Base-by-base conservation (phyloP, 2,329 filamentous ascomycete species). In the Kalaharituber pfeilii region DNA sequence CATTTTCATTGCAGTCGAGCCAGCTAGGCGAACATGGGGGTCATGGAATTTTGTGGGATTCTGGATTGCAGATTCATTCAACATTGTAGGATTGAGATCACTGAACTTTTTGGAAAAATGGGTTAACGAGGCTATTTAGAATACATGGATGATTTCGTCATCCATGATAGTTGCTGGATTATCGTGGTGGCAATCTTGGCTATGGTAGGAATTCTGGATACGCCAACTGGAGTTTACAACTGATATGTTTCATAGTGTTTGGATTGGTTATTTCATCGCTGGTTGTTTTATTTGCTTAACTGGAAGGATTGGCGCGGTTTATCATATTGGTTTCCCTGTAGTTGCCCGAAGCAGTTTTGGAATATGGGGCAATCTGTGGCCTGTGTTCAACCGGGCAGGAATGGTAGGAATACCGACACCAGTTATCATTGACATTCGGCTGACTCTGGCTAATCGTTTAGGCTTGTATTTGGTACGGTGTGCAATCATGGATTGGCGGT, bases 91-190 rank as follows among this genome's bases (percentile, higher is more conserved):
- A 66, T 30, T 25, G 28, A 20, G n/a, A 20, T n/a, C 22, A 30
- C 33, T 13, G 13, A 39, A 13, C 20, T 39, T 18, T 39, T 13
- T 39, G 15, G 33, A 18, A 15, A 18, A 8, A 39, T 15, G 33
- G 15, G 4, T 8, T 39, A 18, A 39, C 33, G 20, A 15, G 33
- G 33, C 4, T 39, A 3, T 39, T 60, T 53, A 79, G 69, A 91
- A 89, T 68, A 91, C 86, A 1, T 93, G 86, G 87, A 94, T 93
- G 85, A 91, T 93, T 59, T 83, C 84, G 0, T 86, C 83, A 1
- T 80, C 83, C 33, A 87, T 86, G 77, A 85, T 93, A 29, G 76
- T 82, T 1, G 73, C 71, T 49, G 85, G 86, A 11, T 73, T 93
- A 22, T 85, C 84, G 6, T 94, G 86, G 86, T 94, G 86, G 86